Conservation (phyloP, 2,329 filamentous ascomycete genomes). For the Fusarium subglutinans region DNA sequence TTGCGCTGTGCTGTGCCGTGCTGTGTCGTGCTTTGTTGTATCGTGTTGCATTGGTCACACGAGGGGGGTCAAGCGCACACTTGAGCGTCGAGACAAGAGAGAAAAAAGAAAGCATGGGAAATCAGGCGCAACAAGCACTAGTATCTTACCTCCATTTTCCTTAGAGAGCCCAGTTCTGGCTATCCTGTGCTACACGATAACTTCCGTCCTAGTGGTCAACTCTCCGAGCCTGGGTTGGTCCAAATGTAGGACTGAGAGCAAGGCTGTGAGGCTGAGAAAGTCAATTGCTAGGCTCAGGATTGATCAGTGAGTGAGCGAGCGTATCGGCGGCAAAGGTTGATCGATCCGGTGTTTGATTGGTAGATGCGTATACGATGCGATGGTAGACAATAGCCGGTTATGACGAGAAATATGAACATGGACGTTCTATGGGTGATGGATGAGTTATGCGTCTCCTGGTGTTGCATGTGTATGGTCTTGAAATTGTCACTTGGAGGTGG, state of each 20-base stretch:
- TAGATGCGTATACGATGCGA: neutral
- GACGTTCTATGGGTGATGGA: neutral
- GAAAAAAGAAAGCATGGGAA: neutral
- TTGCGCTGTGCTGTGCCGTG: neutral
- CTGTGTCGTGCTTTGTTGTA: neutral
- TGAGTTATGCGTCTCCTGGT: conserved; percentile 4
- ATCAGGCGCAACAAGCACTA: neutral
- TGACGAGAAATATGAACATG: neutral
- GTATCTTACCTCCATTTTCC: conserved; percentile 35
- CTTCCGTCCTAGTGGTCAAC: conserved; percentile 7
- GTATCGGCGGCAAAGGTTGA: conserved; percentile 6
- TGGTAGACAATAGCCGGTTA: neutral
- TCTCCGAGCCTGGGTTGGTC: conserved; percentile 3
- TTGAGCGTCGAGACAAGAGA: conserved; percentile 2
- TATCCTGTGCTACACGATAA: conserved; percentile 4
- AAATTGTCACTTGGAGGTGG: conserved; percentile 6
- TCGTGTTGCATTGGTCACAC: conserved; percentile 20
- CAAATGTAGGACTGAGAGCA: neutral
- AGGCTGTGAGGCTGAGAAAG: conserved; percentile 29
- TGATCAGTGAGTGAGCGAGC: neutral
- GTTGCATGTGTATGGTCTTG: neutral
- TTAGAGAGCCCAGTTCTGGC: neutral
- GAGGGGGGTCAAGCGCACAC: conserved; percentile 17
- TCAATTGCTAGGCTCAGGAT: conserved; percentile 15
- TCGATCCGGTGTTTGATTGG: conserved; percentile 1